Percentiles rank a stretch among this genome's conserved stretches.
Evolutionary conservation across 2,329 filamentous ascomycete species (phyloP).

Genomic region (Hypoxylon sp.): DNA sequence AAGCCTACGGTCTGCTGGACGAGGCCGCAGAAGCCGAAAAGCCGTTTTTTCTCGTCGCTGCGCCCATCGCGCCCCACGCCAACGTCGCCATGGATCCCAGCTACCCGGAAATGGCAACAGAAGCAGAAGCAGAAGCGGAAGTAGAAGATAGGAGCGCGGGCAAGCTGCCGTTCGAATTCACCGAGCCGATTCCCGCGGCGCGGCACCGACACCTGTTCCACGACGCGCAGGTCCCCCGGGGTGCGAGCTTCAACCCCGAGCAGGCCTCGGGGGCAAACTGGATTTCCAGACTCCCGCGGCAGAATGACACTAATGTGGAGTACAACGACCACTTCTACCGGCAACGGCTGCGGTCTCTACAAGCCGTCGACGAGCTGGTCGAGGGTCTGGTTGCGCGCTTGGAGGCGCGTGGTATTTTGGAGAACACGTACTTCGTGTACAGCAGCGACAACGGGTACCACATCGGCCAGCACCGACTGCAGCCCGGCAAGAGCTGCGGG

Average conservation of each 20-base stretch:
- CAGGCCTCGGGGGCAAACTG: conserved; percentile 55
- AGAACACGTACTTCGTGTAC: conserved; percentile 67
- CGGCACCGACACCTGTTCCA: conserved; percentile 70
- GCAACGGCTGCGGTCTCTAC: conserved; percentile 59
- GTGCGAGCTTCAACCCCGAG: conserved; percentile 72
- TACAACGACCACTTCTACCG: conserved; percentile 63
- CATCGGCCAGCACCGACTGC: conserved; percentile 65
- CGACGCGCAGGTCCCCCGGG: conserved; percentile 67
- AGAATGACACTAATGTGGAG: conserved; percentile 53
- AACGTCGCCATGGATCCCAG: conserved; percentile 31
- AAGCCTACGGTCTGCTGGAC: conserved; percentile 67
- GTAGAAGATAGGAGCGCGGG: too few relatives aligned
- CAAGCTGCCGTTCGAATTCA: conserved; percentile 50
- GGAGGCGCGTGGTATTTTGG: conserved; percentile 64
- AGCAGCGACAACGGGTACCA: conserved; percentile 68
- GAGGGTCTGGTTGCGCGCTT: conserved; percentile 54
- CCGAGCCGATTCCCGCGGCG: conserved; percentile 59
- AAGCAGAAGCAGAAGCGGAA: too few relatives aligned
- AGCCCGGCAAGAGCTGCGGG: conserved; percentile 65
- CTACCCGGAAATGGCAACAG: too few relatives aligned
- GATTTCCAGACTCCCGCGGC: conserved; percentile 53
- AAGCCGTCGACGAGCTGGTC: conserved; percentile 64
- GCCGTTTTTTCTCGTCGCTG: conserved; percentile 74
- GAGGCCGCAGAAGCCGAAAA: conserved; percentile 62
- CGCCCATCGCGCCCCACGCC: conserved; percentile 73